Conservation (phyloP, 495 filamentous ascomycete species). For the Parathielavia appendiculata region DNA sequence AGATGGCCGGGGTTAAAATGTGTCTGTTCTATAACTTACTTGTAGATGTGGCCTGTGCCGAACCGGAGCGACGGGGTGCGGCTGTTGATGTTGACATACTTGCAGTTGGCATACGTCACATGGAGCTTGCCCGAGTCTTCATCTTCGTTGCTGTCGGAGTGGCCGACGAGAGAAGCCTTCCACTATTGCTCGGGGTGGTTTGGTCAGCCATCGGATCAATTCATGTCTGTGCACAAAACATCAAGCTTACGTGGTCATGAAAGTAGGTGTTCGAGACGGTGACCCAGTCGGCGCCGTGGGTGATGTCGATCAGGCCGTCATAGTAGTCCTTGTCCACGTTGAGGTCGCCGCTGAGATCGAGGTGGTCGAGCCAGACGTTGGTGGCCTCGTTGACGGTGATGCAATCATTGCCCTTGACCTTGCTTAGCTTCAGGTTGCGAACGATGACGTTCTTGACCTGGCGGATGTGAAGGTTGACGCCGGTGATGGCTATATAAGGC, state of each 20-base stretch:
- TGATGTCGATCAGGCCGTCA: constrained; percentile 7
- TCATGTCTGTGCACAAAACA: not conserved
- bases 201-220: not conserved
- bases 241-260: constrained; percentile 1
- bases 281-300: constrained; percentile 2
- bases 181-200: not conserved
- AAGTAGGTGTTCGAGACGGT: constrained; percentile 6
- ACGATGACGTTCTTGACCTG: constrained; percentile 1
- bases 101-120: constrained; percentile 6
- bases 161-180: constrained; percentile 10
- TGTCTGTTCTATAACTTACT: not conserved
- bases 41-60: constrained; percentile 7
- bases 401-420: constrained; percentile 1
- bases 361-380: constrained; percentile 8
- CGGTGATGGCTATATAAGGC: not conserved
- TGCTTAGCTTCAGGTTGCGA: constrained; percentile 7
- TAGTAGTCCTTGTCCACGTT: constrained; percentile 1
- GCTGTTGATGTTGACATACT: constrained; percentile 4
- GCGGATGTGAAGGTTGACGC: not conserved
- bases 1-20: no score
- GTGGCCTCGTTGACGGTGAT: not conserved
- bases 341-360: constrained; percentile 3
- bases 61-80: constrained; percentile 3
- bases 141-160: constrained; percentile 2
- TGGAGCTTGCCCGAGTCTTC: constrained; percentile 7